Evolutionary conservation across 805 yeast species (phyloP).

Genomic region (Monosporozyma solicola): DNA sequence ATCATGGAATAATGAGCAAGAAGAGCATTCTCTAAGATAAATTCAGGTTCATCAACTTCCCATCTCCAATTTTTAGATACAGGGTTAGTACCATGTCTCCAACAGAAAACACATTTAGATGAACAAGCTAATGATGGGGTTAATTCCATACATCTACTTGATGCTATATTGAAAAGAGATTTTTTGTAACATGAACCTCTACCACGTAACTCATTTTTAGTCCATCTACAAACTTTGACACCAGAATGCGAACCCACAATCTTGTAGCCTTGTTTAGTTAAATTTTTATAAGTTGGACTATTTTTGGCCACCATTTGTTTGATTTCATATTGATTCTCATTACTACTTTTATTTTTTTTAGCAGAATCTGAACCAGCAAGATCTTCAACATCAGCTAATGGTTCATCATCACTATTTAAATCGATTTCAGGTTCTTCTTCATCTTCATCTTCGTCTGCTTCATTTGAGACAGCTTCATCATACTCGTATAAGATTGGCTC

Average conservation of each 20-base stretch:
- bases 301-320: conserved; percentile 86
- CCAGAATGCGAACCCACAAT: conserved; percentile 93
- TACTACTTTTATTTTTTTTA: not conserved
- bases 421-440: conserved; percentile 27
- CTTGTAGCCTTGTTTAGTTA: conserved; percentile 89
- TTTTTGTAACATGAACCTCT: conserved; percentile 90
- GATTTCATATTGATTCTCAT: conserved; percentile 17
- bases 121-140: conserved; percentile 92
- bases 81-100: conserved; percentile 97
- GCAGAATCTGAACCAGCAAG: conserved; percentile 45
- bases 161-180: conserved; percentile 83
- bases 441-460: conserved; percentile 31
- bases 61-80: conserved; percentile 95
- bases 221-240: conserved; percentile 93
- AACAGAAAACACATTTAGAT: conserved; percentile 90
- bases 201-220: conserved; percentile 87
- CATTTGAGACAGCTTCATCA: conserved; percentile 50
- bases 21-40: conserved; percentile 73
- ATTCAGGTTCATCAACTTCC: conserved; percentile 88
- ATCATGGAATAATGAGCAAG: conserved; percentile 86
- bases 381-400: conserved; percentile 77
- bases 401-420: conserved; percentile 24
- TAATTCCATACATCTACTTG: conserved; percentile 92
- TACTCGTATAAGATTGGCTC: conserved; percentile 58
- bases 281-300: conserved; percentile 79